Evolutionary conservation across 148 eudicot species (phyloP), one percentile per base, ranked within the genome.

Genomic region (Silene uniflora): DNA sequence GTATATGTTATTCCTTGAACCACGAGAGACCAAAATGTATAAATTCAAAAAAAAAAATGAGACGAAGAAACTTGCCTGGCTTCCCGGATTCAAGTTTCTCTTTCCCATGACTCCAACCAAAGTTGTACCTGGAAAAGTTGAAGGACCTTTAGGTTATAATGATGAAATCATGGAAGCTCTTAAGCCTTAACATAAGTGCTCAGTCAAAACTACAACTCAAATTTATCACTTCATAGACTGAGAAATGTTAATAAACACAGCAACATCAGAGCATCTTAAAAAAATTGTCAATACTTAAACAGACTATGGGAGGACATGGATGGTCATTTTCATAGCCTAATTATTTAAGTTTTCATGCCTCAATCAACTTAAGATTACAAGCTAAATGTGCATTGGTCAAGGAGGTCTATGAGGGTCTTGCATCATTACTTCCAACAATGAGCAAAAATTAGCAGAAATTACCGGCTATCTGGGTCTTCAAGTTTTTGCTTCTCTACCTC

Each of bases 41-140:
- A 62, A 42, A 12, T 25, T 6, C 47, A 60, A 55, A 59, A 52
- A 8, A 2, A 16, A 19, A 59, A 24, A 23, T 59, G 32, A 35
- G 67, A 66, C 66, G 18, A 56, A 21, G 19, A 42, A 44, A 72
- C 79, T 77, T 85, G 87, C 98, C 98, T 82, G 83, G 95, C 81
- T 91, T 94, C 78, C 98, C 97, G 71, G 97, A 90, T 88, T 91
- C 97, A 71, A 94, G 97, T 83, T 89, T 94, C 80, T 94, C 98
- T 91, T 94, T 94, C 64, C 98, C 98, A 85, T 94, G 97, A 80
- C 98, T 94, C 98, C 98, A 94, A 82, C 98, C 98, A 84, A 90
- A 90, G 83, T 94, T 94, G 85, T 94, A 94, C 89, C 98, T 93
- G 77, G 25, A 46, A 16, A 42, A 55, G 42, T 29, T 55, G 22